phyloP scores from a whole-genome alignment of 257 asterid genomes.

The Jasminum sambac region DNA sequence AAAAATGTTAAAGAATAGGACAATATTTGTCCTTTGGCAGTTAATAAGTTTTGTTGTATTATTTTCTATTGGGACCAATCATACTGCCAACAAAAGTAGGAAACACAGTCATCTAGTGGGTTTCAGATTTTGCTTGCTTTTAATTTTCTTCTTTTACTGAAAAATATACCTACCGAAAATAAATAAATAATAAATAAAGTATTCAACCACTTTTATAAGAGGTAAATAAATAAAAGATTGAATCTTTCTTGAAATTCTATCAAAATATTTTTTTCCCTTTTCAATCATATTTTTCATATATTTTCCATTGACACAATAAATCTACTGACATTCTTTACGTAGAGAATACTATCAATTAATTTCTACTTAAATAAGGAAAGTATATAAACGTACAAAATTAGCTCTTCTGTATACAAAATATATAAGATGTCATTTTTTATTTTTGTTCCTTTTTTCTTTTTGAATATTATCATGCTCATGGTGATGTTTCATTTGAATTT shows the following conservation, averaged over 20 bases:
- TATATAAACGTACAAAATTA: no score
- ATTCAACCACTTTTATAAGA: conserved; percentile 4
- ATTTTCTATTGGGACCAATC: neutral
- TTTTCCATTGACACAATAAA: no score
- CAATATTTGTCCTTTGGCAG: conserved; percentile 20
- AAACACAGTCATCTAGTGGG: neutral
- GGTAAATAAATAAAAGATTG: no score
- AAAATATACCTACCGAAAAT: neutral
- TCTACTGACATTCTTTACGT: no score
- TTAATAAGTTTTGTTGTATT: neutral
- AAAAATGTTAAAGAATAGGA: neutral
- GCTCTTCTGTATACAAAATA: no score
- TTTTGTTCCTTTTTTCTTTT: no score
- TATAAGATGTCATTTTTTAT: no score
- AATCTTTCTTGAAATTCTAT: no score
- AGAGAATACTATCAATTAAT: no score
- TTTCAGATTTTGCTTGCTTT: neutral
- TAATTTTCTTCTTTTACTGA: neutral
- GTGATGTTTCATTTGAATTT: neutral
- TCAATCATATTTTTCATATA: no score
- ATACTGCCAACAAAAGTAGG: neutral
- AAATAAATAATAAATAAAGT: neutral
- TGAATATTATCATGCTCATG: neutral
- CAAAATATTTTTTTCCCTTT: no score
- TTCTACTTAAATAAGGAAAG: no score